Evolutionary conservation across 2,329 filamentous ascomycete genomes (phyloP), one percentile per base, ranked within the genome.

Genomic region (Stemphylium lycopersici): DNA sequence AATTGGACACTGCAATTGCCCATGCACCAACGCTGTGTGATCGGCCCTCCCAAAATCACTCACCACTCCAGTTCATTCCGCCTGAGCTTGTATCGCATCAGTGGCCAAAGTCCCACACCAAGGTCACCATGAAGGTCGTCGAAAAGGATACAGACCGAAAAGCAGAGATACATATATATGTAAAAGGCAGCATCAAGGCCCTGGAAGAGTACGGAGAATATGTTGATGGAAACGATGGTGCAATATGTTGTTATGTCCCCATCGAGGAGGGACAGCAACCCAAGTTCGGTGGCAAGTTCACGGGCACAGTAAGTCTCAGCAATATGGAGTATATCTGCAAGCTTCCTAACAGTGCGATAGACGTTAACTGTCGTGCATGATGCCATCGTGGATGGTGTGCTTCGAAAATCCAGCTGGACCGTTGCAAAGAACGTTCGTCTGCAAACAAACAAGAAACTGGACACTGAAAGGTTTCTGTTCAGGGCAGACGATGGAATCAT

Each of bases 401-500:
- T 72, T 52, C 66, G 69, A 6, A 68, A 66, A 33, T 18, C 62
- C 0, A 38, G 46, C 15, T 47, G 48, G 0, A 59, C 44, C 37
- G 18, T 18, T 0, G 47, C 56, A 0, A 67, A 65, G 22, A 32
- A 26, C 0, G 62, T 67, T 1, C 48, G 42, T 2, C 4, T 31
- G 0, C 59, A 69, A 16, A 63, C 61, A 29, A 69, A 49, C 49
- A 71, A 55, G 52, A 70, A 66, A 48, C 32, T 70, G 0, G 59
- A 67, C 1, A 46, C 58, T 12, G 61, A 55, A 2, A 63, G 8
- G 0, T 69, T 68, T 13, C 46, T 70, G 0, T 63, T 49, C 52
- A 55, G 62, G 34, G 60, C 43, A 4, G 11, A 60, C 0, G 39
- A 63, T 5, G 57, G 52, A 0, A 48, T 96, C 58, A 96, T 98